Evolutionary conservation across 179 eudicot genomes (phyloP), one percentile per base, ranked within the genome.

Genomic region (Silene noctiflora): DNA sequence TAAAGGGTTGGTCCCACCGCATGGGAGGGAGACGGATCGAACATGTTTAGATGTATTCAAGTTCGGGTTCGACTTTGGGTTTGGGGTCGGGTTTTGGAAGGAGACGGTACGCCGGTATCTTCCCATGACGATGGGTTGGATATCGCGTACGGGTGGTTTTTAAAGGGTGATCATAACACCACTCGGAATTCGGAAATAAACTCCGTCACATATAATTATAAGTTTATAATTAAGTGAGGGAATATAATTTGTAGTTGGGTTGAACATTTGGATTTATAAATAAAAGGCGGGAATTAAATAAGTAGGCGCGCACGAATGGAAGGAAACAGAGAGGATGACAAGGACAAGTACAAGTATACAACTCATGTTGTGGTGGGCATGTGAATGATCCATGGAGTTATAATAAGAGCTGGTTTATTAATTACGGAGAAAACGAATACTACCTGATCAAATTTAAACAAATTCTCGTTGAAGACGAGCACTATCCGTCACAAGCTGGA

Each of bases 101-200:
- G 97, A 92, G 61, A 92, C 88, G 3, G 96, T 90, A n/a, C 97
- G 87, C 12, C 93, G 76, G 56, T 84, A 92, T 75, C 81, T 81
- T 27, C 87, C 86, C 67, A 91, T 84, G 64, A 60, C n/a, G 0
- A 4, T 58, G 22, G 62, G n/a, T 35, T 7, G 42, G 42, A 35
- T 35, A 35, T 35, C 6, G 42, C 8, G 42, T 35, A 35, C 42
- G 7, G 7, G 9, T 35, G 7, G 9, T 35, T 35, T 35, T 35
- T 35, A 35, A 35, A 35, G 42, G 42, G 42, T 1, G 42, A 35
- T 35, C 42, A 35, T 7, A 35, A 35, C 42, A 6, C 1, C 42
- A 35, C 42, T 35, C 8, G 9, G 9, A 35, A 4, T 56, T 11
- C 16, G 19, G 6, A 56, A 4, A 58, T 35, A 35, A 4, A 35